Percentiles rank a stretch among this genome's conserved stretches.
These are phyloP conservation scores for Theileria orientalis DNA, from an alignment of 169 alveolate genomes.

Conservation along the genomic window DNA sequence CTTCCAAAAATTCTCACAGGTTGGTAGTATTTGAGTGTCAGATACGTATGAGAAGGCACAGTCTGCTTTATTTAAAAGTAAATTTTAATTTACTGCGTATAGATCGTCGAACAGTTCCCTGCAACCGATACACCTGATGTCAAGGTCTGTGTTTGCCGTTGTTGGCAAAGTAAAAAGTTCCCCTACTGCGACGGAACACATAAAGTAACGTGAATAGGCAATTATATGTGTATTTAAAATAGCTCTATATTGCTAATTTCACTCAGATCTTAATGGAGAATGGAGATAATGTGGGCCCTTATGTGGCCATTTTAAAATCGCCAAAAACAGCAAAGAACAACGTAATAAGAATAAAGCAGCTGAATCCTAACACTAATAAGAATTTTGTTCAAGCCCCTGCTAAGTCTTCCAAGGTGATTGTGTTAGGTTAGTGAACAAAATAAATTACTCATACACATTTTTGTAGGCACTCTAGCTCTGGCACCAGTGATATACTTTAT, in stretches of 20 bases:
- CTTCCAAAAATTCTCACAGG: slow-evolving; percentile 72
- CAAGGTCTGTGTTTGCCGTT: slow-evolving; percentile 77
- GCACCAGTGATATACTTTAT: background rate
- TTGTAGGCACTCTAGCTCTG: background rate
- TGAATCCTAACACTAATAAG: background rate
- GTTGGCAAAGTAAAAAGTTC: slow-evolving; percentile 83
- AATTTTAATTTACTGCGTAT: no score
- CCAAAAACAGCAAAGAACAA: slow-evolving; percentile 26
- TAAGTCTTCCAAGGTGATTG: slow-evolving; percentile 8
- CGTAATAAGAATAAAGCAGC: slow-evolving; percentile 47
- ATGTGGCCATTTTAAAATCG: slow-evolving; percentile 60
- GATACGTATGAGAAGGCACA: no score
- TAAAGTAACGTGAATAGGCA: slow-evolving; percentile 58
- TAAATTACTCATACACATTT: no score
- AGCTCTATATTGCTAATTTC: background rate
- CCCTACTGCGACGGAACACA: slow-evolving; percentile 86
- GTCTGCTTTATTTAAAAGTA: no score
- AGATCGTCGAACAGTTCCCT: slow-evolving; percentile 49
- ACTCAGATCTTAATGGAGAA: slow-evolving; percentile 68
- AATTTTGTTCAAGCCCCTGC: slow-evolving; percentile 10
- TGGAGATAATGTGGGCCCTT: slow-evolving; percentile 80
- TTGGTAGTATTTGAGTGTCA: slow-evolving; percentile 3
- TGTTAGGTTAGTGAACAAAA: background rate
- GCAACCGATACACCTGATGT: slow-evolving; percentile 70
- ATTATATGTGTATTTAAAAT: background rate